phyloP scores from a whole-genome alignment of 2,329 filamentous ascomycete genomes.

The Beauveria varroae region DNA sequence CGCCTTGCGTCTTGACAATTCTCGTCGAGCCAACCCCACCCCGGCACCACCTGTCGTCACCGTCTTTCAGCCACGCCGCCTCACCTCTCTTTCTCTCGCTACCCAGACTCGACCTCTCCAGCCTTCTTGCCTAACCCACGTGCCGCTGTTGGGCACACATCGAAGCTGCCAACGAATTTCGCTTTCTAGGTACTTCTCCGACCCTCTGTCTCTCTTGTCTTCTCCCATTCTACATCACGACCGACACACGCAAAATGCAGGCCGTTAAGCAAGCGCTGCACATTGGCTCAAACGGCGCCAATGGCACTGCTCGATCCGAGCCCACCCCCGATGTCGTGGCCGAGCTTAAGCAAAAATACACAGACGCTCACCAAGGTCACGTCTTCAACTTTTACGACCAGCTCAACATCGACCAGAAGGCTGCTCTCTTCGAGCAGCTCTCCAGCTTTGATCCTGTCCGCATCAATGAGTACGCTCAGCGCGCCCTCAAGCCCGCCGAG shows the following conservation, averaged over 20 bases:
- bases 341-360: slow-evolving; percentile 63
- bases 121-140: slow-evolving; percentile 2
- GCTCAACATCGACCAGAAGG: slow-evolving; percentile 66
- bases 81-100: neutral
- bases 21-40: neutral
- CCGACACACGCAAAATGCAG: slow-evolving; percentile 29
- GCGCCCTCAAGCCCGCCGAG: slow-evolving; percentile 71
- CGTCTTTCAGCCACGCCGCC: slow-evolving; percentile 4
- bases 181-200: neutral
- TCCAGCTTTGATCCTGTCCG: slow-evolving; percentile 71
- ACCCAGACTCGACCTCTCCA: neutral
- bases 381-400: slow-evolving; percentile 78
- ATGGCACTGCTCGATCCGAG: slow-evolving; percentile 31
- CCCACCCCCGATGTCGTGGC: slow-evolving; percentile 60
- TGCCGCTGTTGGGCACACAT: neutral
- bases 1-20: neutral
- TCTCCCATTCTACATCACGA: neutral
- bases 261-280: slow-evolving; percentile 35
- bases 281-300: slow-evolving; percentile 25
- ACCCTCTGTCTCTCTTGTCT: neutral
- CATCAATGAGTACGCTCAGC: slow-evolving; percentile 81
- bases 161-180: neutral
- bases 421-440: slow-evolving; percentile 73
- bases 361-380: slow-evolving; percentile 71
- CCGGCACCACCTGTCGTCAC: neutral